These are phyloP conservation scores for Arxiozyma slooffiae DNA, from an alignment of 1,139 yeast genomes.

Conservation along the genomic window DNA sequence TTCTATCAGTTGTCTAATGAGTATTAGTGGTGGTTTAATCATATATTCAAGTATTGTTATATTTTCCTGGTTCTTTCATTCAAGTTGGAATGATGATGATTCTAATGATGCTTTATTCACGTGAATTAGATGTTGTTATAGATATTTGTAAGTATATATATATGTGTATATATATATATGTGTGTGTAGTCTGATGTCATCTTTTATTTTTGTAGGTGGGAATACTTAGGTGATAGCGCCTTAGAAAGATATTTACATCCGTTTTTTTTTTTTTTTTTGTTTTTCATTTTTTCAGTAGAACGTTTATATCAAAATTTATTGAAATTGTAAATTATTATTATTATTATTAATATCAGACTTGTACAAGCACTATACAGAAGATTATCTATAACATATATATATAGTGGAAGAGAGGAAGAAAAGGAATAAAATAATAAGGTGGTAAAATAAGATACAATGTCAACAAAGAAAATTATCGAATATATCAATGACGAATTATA, in stretches of 20 bases:
- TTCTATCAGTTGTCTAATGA: constrained; percentile 52
- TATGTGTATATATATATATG: not conserved
- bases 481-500: constrained; percentile 19
- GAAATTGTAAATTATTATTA: too few species aligned
- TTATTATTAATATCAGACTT: too few species aligned
- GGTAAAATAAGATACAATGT: not conserved
- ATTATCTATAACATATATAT: too few species aligned
- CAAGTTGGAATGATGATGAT: constrained; percentile 24
- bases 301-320: too few species aligned
- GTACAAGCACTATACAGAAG: too few species aligned
- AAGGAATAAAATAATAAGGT: not conserved
- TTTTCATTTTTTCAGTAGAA: too few species aligned
- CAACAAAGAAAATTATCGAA: constrained; percentile 1
- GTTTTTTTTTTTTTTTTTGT: not conserved
- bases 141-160: not conserved
- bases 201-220: not conserved
- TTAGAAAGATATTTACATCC: not conserved
- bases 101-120: constrained; percentile 29
- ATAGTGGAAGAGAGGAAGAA: not conserved
- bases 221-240: not conserved
- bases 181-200: too few species aligned
- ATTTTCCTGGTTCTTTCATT: constrained; percentile 55
- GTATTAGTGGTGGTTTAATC: constrained; percentile 59
- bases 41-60: constrained; percentile 63
- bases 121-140: constrained; percentile 7